Conservation (phyloP, 139 green algal genomes). For the Pseudopediastrum boryanum region DNA sequence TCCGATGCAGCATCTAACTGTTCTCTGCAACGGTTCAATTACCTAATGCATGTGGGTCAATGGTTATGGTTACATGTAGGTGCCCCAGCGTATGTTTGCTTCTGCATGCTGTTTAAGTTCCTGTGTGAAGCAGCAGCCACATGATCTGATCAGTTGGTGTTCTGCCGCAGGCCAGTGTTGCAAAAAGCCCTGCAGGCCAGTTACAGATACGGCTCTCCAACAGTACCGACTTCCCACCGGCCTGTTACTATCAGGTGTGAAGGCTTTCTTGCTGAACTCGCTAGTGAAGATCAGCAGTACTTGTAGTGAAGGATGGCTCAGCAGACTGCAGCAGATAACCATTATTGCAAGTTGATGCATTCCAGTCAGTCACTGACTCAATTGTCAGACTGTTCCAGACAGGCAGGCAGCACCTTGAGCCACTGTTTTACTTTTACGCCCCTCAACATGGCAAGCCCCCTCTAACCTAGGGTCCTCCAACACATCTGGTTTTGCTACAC, state of each 20-base stretch:
- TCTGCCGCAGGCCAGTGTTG: constrained; percentile 56
- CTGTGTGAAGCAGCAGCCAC: background rate
- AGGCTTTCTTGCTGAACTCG: no score
- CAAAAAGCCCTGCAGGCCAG: constrained; percentile 49
- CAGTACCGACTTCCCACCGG: constrained; percentile 43
- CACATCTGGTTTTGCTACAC: background rate
- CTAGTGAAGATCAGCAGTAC: no score
- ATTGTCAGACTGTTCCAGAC: no score
- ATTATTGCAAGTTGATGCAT: no score
- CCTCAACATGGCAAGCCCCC: no score
- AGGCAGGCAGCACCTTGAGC: no score
- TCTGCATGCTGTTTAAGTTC: background rate
- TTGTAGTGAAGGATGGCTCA: no score
- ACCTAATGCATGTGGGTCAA: background rate
- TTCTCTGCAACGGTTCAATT: background rate
- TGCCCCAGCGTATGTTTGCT: background rate
- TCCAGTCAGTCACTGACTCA: no score
- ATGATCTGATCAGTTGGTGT: background rate
- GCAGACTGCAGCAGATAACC: no score
- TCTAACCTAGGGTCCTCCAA: no score
- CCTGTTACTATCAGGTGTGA: constrained; percentile 61
- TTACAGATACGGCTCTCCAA: constrained; percentile 59
- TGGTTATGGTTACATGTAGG: background rate
- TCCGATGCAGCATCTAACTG: constrained; percentile 1
- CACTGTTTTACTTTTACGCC: no score